Evolutionary conservation across 176 grass and related monocot species (phyloP).

Genomic region (Elaeis guineensis): DNA sequence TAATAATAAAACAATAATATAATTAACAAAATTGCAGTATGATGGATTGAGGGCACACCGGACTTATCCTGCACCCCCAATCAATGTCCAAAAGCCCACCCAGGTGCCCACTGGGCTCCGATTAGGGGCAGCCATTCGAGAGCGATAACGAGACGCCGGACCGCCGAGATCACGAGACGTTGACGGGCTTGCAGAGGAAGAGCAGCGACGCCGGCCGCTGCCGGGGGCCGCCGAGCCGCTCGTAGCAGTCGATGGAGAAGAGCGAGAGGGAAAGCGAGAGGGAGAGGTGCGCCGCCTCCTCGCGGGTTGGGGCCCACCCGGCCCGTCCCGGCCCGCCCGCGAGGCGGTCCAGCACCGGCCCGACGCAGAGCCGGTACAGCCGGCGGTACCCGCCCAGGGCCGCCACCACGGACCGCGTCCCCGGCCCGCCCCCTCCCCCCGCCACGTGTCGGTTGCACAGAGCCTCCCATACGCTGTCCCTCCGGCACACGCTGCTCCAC

Average conservation of each 20-base stretch:
- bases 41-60: too few relatives aligned
- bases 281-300: constrained; percentile 29
- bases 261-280: constrained; percentile 87
- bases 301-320: neutral
- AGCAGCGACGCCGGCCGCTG: constrained; percentile 62
- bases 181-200: constrained; percentile 78
- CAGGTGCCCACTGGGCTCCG: too few relatives aligned
- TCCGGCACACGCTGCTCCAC: constrained; percentile 46
- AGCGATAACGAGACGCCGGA: neutral
- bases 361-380: constrained; percentile 83
- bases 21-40: too few relatives aligned
- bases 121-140: too few relatives aligned
- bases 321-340: neutral
- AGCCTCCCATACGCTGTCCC: constrained; percentile 80
- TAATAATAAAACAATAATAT: too few relatives aligned
- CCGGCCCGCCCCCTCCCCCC: neutral
- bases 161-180: constrained; percentile 58
- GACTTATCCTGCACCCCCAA: too few relatives aligned
- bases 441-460: constrained; percentile 67
- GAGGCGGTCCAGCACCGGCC: constrained; percentile 74
- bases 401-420: constrained; percentile 57
- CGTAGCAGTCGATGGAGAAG: constrained; percentile 99
- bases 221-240: constrained; percentile 46
- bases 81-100: too few relatives aligned
- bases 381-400: constrained; percentile 94